Base-by-base conservation (phyloP, 441 rosid genomes). In the Populus tomentosa region DNA sequence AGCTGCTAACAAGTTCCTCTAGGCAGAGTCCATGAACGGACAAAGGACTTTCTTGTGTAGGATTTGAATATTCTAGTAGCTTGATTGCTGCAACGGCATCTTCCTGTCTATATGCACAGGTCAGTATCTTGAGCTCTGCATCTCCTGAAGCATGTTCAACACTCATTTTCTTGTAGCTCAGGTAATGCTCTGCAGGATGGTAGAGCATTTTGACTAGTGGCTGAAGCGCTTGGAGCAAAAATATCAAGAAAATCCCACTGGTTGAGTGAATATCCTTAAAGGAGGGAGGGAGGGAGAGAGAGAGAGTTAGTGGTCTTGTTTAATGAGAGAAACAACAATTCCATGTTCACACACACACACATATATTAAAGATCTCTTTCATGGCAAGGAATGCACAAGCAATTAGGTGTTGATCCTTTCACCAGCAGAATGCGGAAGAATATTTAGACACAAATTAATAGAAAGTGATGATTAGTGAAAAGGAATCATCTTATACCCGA, bases 191-290 rank as follows among this genome's bases (percentile, higher is more conserved):
- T n/a, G 78, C 79, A 9, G 83, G 80, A 75, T 76, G 67, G 28
- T 78, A 77, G 4, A 86, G 78, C 23, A 59, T 59, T 42, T 72
- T 78, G 24, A 80, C 72, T 1, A 80, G 69, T 7, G 87, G 82
- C 11, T 46, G 35, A 21, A 74, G 14, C 7, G 75, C 72, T 65
- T 82, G 70, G 1, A 74, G 10, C 3, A 74, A 0, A 21, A 84
- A 28, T 24, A 79, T 70, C n/a, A 59, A 0, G 18, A 73, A 20
- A 7, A 72, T 18, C 7, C 67, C 63, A 20, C 59, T 59, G 28
- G 73, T 71, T 5, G 50, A 35, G 33, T 69, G 36, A 33, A 33
- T 33, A 33, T 33, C 36, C 36, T 33, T 33, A 6, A 33, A 33
- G 8, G 8, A 33, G 36, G 36, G 36, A 33, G 36, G 36, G 7